Percentiles rank a stretch among this genome's conserved stretches.
Conservation (phyloP, 2,329 filamentous ascomycete genomes). For the Diaporthe vexans region DNA sequence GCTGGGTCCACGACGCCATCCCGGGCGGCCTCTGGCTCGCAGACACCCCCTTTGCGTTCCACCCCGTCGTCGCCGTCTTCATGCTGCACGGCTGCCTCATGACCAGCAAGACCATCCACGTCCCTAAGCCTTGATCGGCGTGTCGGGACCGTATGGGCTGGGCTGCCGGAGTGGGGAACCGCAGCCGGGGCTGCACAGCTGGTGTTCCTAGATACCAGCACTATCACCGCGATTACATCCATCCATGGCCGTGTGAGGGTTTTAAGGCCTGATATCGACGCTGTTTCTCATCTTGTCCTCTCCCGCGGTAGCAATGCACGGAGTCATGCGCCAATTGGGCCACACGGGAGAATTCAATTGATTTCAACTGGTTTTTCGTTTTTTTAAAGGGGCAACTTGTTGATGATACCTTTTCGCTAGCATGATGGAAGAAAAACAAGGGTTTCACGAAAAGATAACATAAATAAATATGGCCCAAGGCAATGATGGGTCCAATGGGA, state of each 20-base stretch:
- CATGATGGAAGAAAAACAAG: conserved; percentile 19
- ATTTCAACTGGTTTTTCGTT: neutral
- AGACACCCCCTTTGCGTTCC: conserved; percentile 82
- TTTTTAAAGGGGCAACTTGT: conserved; percentile 5
- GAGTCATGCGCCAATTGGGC: conserved; percentile 14
- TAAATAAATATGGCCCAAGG: conserved; percentile 25
- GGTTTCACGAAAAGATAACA: neutral
- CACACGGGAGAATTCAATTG: neutral
- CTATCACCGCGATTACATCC: neutral
- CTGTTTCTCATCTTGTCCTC: neutral
- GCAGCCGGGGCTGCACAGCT: no score
- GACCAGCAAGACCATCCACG: conserved; percentile 94
- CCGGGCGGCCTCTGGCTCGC: conserved; percentile 79
- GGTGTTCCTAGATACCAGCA: neutral
- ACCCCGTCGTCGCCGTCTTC: conserved; percentile 86
- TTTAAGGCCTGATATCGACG: conserved; percentile 4
- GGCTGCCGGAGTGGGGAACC: neutral
- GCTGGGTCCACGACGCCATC: conserved; percentile 84
- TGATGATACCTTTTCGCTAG: conserved; percentile 37
- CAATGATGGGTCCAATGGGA: neutral
- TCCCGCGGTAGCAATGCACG: neutral
- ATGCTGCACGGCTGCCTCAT: conserved; percentile 92
- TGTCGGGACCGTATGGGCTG: no score
- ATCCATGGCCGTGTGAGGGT: neutral
- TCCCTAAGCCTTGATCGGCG: conserved; percentile 81